These are phyloP conservation scores for Spizellomyces sp. DNA, from an alignment of 192 early-diverging fungal genomes.

Conservation along the genomic window DNA sequence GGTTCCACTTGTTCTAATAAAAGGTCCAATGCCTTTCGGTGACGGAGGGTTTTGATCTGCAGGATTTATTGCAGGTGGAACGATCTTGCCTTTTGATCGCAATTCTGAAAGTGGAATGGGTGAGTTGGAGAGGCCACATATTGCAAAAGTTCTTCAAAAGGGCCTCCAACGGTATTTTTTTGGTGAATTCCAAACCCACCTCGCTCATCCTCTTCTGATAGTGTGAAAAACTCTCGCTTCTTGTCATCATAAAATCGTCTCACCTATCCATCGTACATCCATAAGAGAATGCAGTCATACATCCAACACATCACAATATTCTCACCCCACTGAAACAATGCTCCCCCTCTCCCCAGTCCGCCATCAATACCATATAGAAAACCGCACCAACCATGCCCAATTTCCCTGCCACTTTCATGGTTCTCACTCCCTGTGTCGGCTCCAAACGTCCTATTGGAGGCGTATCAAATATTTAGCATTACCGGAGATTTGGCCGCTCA, in stretches of 20 bases:
- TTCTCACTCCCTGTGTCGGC: background rate
- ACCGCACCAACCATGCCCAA: constrained; percentile 11
- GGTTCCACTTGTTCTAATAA: too few relatives aligned
- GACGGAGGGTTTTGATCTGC: too few relatives aligned
- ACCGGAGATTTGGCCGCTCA: too few relatives aligned
- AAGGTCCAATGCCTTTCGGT: too few relatives aligned
- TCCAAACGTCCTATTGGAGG: constrained; percentile 8
- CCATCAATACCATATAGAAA: constrained; percentile 7
- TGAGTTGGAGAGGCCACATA: too few relatives aligned
- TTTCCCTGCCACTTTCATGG: background rate
- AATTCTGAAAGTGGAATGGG: too few relatives aligned
- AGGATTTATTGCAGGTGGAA: too few relatives aligned
- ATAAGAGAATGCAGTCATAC: background rate
- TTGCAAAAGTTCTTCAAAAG: too few relatives aligned
- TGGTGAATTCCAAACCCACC: background rate
- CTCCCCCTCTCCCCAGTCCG: constrained; percentile 31
- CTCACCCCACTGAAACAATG: constrained; percentile 26
- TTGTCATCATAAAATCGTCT: background rate
- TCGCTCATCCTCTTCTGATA: constrained; percentile 19
- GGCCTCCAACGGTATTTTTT: too few relatives aligned
- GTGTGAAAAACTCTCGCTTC: constrained; percentile 16
- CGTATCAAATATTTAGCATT: background rate
- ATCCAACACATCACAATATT: background rate
- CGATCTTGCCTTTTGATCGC: too few relatives aligned
- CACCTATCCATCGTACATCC: too few relatives aligned